Percentiles rank a stretch among this genome's conserved stretches.
phyloP scores from a whole-genome alignment of 2,329 filamentous ascomycete species.

The Drechslerella coelobrocha region DNA sequence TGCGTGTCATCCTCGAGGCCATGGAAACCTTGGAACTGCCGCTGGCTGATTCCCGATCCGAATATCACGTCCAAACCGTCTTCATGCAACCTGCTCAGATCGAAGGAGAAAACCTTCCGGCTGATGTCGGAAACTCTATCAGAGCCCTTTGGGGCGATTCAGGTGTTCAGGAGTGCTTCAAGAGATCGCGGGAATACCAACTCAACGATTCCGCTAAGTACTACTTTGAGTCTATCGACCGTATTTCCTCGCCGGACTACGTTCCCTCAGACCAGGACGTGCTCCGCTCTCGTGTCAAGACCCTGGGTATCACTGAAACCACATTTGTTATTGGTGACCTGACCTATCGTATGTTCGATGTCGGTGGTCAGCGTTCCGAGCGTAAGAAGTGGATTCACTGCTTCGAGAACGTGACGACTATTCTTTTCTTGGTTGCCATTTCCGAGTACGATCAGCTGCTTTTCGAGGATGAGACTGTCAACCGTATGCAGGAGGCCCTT shows the following conservation, averaged over 20 bases:
- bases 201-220: slow-evolving; percentile 96
- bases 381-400: slow-evolving; percentile 99
- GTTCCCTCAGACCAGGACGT: slow-evolving; percentile 96
- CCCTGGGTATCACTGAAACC: slow-evolving; percentile 95
- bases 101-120: slow-evolving; percentile 90
- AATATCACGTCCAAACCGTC: slow-evolving; percentile 97
- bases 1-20: slow-evolving; percentile 73
- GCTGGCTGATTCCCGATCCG: slow-evolving; percentile 87
- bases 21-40: slow-evolving; percentile 77
- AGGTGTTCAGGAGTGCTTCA: slow-evolving; percentile 93
- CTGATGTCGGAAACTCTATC: slow-evolving; percentile 91
- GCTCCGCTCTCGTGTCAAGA: slow-evolving; percentile 94
- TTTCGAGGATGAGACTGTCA: slow-evolving; percentile 93
- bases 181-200: slow-evolving; percentile 93
- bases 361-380: slow-evolving; percentile 92
- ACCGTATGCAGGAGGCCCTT: slow-evolving; percentile 75
- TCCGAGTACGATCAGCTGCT: slow-evolving; percentile 96
- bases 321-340: slow-evolving; percentile 94
- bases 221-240: slow-evolving; percentile 94
- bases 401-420: slow-evolving; percentile 97
- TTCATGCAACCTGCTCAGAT: slow-evolving; percentile 99
- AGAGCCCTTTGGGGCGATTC: slow-evolving; percentile 91
- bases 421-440: slow-evolving; percentile 94
- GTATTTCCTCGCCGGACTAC: slow-evolving; percentile 89
- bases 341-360: slow-evolving; percentile 97